phyloP scores from a whole-genome alignment of 2,329 filamentous ascomycete genomes.

The Calycina marina region DNA sequence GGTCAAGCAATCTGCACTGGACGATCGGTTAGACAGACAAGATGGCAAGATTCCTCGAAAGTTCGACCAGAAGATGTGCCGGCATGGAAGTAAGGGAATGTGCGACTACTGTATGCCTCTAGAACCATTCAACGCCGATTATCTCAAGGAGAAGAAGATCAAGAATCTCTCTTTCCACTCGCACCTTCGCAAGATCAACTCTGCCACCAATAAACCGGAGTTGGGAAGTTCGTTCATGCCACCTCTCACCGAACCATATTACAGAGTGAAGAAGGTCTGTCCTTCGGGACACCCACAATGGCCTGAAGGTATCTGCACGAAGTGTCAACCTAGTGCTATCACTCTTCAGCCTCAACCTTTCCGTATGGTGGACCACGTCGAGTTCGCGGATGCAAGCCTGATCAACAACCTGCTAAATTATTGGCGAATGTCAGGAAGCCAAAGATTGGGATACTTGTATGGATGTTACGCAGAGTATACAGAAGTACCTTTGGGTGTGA shows the following conservation, averaged over 20 bases:
- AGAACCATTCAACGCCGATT: conserved; percentile 82
- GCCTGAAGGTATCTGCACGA: conserved; percentile 94
- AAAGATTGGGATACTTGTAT: conserved; percentile 82
- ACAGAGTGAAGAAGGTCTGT: conserved; percentile 75
- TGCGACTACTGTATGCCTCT: conserved; percentile 98
- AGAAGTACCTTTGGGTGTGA: conserved; percentile 84
- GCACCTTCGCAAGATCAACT: conserved; percentile 86
- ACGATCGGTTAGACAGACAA: conserved; percentile 72
- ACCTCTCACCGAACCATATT: conserved; percentile 83
- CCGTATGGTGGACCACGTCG: conserved; percentile 96
- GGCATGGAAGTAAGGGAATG: conserved; percentile 94
- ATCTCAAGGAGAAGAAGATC: conserved; percentile 91
- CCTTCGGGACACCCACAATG: conserved; percentile 86
- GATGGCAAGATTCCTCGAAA: conserved; percentile 78
- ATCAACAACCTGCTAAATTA: conserved; percentile 85
- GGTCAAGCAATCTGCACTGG: conserved; percentile 73
- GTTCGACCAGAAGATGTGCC: conserved; percentile 74
- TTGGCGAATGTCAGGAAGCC: conserved; percentile 74
- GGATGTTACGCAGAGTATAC: conserved; percentile 82
- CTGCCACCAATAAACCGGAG: conserved; percentile 91
- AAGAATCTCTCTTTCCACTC: conserved; percentile 97
- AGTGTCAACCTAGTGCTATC: conserved; percentile 95
- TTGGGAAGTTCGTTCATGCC: conserved; percentile 91
- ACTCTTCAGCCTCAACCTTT: conserved; percentile 86
- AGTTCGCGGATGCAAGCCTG: conserved; percentile 73